Conservation (phyloP, 306 rosid species). For the Trifolium subterraneum region DNA sequence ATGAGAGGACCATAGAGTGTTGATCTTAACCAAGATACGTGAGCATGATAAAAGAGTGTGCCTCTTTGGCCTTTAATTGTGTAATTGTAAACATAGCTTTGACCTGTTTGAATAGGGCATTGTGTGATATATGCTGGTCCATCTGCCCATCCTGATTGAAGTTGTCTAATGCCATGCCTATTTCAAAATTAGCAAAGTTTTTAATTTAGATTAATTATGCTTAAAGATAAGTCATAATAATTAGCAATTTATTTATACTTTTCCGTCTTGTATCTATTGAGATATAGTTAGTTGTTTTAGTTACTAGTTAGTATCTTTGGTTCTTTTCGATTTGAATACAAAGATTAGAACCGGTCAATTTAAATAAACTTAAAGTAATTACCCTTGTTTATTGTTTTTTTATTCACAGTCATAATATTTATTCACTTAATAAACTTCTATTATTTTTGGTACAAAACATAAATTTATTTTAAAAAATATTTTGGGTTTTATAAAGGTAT, state of each 20-base stretch:
- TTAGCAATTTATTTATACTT: background rate
- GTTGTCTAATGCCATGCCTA: conserved; percentile 75
- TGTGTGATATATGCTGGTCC: conserved; percentile 75
- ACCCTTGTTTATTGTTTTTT: too few species aligned
- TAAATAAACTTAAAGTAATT: too few species aligned
- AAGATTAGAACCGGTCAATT: too few species aligned
- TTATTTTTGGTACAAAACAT: background rate
- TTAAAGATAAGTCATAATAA: background rate
- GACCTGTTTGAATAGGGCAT: conserved; percentile 71
- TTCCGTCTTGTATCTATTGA: too few species aligned
- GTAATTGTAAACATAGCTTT: conserved; percentile 68
- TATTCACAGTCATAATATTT: too few species aligned
- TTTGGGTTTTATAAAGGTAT: too few species aligned
- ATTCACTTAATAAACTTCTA: too few species aligned
- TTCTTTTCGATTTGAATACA: too few species aligned
- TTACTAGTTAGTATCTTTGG: too few species aligned
- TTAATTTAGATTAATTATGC: background rate
- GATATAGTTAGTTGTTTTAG: too few species aligned
- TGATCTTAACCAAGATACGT: conserved; percentile 70
- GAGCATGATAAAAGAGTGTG: conserved; percentile 77
- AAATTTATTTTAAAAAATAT: background rate
- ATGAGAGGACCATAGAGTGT: conserved; percentile 65
- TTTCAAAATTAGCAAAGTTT: conserved; percentile 7
- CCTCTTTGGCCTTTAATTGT: conserved; percentile 69
- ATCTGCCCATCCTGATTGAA: conserved; percentile 70